Evolutionary conservation across 352 stramenopile species (phyloP).

Genomic region (Globisporangium mamillatum): DNA sequence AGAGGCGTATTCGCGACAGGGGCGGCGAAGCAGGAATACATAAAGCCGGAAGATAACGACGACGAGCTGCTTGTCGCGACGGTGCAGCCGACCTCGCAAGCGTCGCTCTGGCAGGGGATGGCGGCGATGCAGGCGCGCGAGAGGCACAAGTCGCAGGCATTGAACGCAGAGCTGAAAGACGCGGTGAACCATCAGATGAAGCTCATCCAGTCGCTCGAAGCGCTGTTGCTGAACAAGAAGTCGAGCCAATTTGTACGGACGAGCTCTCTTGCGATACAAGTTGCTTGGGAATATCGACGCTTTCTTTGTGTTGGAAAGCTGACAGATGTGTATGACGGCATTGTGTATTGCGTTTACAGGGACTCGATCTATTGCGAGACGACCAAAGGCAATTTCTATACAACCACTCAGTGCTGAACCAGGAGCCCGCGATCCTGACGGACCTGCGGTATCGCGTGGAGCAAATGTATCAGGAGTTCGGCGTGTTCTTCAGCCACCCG

Average conservation of each 20-base stretch:
- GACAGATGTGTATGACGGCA: too few species aligned
- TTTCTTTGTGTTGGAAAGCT: too few species aligned
- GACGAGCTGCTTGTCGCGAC: too few species aligned
- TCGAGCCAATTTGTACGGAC: conserved; percentile 17
- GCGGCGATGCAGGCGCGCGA: too few species aligned
- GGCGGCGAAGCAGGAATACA: too few species aligned
- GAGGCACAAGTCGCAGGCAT: too few species aligned
- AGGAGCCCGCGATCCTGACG: background rate
- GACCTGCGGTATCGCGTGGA: conserved; percentile 1
- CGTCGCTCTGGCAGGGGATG: too few species aligned
- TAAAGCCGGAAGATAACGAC: too few species aligned
- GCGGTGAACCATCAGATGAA: conserved; percentile 35
- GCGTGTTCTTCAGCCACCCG: background rate
- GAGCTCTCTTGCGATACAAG: background rate
- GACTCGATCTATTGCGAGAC: conserved; percentile 4
- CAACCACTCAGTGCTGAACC: background rate
- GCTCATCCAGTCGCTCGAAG: conserved; percentile 36
- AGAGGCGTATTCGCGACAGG: too few species aligned
- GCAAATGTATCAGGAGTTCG: background rate
- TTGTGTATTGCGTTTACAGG: background rate
- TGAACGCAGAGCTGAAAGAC: too few species aligned
- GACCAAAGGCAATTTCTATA: conserved; percentile 10
- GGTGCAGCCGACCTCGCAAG: too few species aligned
- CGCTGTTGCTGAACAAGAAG: conserved; percentile 28
- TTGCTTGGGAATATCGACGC: too few species aligned